phyloP scores from a whole-genome alignment of 345 rosid species.

The Acer campestre region DNA sequence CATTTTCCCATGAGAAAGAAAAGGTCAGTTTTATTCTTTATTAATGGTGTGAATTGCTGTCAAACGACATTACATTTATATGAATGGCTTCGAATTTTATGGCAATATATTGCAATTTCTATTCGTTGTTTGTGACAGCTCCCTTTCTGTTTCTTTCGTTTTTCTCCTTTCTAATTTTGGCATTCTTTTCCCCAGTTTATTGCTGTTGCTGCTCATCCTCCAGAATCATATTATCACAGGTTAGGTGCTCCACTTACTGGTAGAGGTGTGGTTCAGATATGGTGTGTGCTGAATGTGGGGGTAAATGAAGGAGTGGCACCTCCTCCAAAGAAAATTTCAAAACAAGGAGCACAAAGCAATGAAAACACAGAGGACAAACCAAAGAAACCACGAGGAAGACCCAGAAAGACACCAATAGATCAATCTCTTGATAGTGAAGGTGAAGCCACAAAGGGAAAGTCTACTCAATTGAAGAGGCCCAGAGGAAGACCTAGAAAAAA shows the following conservation, averaged over 20 bases:
- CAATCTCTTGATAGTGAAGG: conserved; percentile 27
- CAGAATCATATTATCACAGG: conserved; percentile 75
- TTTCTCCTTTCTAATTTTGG: not conserved
- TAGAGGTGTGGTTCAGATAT: conserved; percentile 86
- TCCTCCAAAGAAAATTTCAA: conserved; percentile 27
- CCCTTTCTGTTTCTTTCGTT: not conserved
- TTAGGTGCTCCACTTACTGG: conserved; percentile 71
- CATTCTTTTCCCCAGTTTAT: conserved; percentile 53
- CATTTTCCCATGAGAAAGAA: not conserved
- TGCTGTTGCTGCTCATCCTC: conserved; percentile 92
- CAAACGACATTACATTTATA: not conserved
- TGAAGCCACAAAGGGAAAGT: conserved; percentile 12
- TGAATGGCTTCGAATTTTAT: not conserved
- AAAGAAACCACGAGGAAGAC: conserved; percentile 52
- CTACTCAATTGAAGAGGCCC: conserved; percentile 34
- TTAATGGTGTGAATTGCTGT: not conserved
- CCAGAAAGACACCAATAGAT: conserved; percentile 38
- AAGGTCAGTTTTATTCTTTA: not conserved
- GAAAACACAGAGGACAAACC: conserved; percentile 26
- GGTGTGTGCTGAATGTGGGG: conserved; percentile 62
- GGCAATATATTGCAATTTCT: not conserved
- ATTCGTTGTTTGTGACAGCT: not conserved
- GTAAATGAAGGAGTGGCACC: conserved; percentile 31
- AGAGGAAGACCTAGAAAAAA: conserved; percentile 61
- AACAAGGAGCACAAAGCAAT: conserved; percentile 17